Conservation (phyloP, 176 grass and related monocot genomes). For the Tuctoria greenei region DNA sequence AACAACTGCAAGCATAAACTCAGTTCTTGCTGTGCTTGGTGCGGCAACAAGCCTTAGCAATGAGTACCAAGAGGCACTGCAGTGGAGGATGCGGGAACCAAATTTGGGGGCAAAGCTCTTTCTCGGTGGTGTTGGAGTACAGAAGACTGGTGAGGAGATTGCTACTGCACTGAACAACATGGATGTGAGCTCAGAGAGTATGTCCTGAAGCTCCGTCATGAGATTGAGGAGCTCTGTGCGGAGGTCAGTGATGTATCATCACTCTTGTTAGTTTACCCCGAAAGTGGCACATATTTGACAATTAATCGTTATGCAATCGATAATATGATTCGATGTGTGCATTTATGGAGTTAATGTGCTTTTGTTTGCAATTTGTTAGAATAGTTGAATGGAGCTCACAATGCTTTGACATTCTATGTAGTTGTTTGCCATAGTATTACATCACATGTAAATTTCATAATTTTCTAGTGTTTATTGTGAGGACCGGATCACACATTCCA, state of each 20-base stretch:
- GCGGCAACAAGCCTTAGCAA: constrained; percentile 68
- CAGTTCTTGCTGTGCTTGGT: constrained; percentile 72
- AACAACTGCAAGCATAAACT: constrained; percentile 82
- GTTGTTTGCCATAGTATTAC: constrained; percentile 17
- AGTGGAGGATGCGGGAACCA: constrained; percentile 74
- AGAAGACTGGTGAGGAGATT: constrained; percentile 84
- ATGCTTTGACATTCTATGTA: background rate
- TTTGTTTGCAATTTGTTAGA: background rate
- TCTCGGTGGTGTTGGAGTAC: constrained; percentile 74
- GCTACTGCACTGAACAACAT: constrained; percentile 83
- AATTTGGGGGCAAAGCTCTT: constrained; percentile 88
- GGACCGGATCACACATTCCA: no score
- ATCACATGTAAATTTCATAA: background rate
- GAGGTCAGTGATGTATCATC: constrained; percentile 46
- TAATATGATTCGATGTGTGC: background rate
- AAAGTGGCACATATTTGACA: background rate
- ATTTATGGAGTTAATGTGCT: background rate
- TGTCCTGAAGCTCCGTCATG: constrained; percentile 81
- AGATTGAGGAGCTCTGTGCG: constrained; percentile 73
- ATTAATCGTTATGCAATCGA: constrained; percentile 14
- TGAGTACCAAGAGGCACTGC: constrained; percentile 88
- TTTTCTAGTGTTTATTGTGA: background rate
- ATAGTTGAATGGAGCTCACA: background rate
- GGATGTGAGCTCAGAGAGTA: constrained; percentile 84
- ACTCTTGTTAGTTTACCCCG: constrained; percentile 2